phyloP scores from a whole-genome alignment of 345 rosid genomes.

The Arabidopsis arenosa region DNA sequence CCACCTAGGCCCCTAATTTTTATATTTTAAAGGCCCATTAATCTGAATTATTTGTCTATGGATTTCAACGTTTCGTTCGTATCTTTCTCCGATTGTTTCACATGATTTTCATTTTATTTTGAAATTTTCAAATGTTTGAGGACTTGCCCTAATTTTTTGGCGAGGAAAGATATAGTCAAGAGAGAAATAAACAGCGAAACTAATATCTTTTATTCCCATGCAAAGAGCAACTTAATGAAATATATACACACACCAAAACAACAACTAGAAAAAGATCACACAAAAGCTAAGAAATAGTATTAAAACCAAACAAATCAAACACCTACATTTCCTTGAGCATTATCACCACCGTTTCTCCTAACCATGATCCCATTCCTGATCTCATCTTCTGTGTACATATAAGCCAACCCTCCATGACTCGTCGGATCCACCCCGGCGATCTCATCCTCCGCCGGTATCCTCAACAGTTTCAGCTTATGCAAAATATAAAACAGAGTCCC shows the following conservation, averaged over 20 bases:
- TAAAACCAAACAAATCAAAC: neutral
- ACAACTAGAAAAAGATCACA: neutral
- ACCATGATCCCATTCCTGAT: constrained; percentile 32
- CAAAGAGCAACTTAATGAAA: neutral
- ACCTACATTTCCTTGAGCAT: neutral
- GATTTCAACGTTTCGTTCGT: too few species aligned
- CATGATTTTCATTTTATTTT: neutral
- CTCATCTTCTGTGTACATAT: constrained; percentile 41
- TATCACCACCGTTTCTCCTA: constrained; percentile 26
- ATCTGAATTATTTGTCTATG: neutral
- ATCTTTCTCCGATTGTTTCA: neutral
- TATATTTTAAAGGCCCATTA: neutral
- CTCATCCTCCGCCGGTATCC: constrained; percentile 52
- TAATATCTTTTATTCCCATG: constrained; percentile 18
- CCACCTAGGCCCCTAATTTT: neutral
- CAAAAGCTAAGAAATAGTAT: neutral
- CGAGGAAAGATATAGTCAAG: neutral
- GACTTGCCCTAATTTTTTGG: neutral
- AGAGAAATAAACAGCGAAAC: neutral
- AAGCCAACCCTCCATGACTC: constrained; percentile 53
- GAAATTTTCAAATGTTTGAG: neutral
- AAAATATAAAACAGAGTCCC: constrained; percentile 45
- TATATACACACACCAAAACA: neutral
- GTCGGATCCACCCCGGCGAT: constrained; percentile 51
- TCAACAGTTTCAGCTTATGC: constrained; percentile 44